phyloP scores from a whole-genome alignment of 768 basidiomycete genomes.

The Leccinum disarticulatum region DNA sequence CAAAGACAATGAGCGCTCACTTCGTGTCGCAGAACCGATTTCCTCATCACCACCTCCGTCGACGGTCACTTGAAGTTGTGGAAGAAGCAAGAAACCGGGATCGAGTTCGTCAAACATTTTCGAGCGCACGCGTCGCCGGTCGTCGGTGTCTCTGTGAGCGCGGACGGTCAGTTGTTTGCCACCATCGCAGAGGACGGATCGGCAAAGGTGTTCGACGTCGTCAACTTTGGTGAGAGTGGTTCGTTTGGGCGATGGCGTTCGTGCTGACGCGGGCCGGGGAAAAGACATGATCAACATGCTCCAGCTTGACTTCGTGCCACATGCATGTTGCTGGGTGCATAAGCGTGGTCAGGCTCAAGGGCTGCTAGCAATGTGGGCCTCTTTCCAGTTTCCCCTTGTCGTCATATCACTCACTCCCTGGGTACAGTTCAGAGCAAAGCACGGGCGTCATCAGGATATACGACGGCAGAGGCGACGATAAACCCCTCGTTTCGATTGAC shows the following conservation, averaged over 20 bases:
- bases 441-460: conserved; percentile 83
- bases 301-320: conserved; percentile 82
- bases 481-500: conserved; percentile 71
- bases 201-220: conserved; percentile 95
- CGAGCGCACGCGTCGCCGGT: conserved; percentile 86
- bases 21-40: conserved; percentile 69
- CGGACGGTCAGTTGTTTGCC: conserved; percentile 90
- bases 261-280: background rate
- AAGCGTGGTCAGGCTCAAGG: conserved; percentile 82
- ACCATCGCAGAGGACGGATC: conserved; percentile 89
- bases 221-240: conserved; percentile 86
- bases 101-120: conserved; percentile 99
- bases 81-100: conserved; percentile 96
- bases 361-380: conserved; percentile 80
- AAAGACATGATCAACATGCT: conserved; percentile 99
- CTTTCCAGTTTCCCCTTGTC: conserved; percentile 21
- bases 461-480: conserved; percentile 85
- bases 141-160: conserved; percentile 78
- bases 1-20: conserved; percentile 5
- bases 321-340: conserved; percentile 95
- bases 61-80: conserved; percentile 98
- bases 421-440: conserved; percentile 69
- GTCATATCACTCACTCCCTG: conserved; percentile 16
- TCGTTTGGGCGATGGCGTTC: background rate
- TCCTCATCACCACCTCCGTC: conserved; percentile 89